Percentiles rank a stretch among this genome's conserved stretches.
Conservation (phyloP, 148 eudicot genomes). For the Heliamphora exappendiculata region DNA sequence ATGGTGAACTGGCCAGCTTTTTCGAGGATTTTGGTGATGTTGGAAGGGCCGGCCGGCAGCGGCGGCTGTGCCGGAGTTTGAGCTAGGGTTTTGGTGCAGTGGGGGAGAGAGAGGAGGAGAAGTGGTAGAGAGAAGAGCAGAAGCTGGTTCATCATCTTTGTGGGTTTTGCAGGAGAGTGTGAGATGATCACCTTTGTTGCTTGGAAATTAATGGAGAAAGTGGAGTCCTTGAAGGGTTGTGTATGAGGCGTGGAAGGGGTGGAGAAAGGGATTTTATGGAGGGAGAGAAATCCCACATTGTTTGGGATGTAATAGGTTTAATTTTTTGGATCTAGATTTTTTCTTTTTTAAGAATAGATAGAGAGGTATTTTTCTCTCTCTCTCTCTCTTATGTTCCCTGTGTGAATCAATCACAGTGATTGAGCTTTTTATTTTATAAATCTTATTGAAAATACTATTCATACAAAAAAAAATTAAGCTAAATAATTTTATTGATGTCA, state of each 20-base stretch:
- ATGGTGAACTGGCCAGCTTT: constrained; percentile 76
- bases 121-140: background rate
- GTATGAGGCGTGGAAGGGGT: background rate
- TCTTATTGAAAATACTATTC: no score
- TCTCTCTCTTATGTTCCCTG: no score
- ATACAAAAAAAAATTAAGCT: no score
- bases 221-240: background rate
- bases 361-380: no score
- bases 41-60: constrained; percentile 68
- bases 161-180: background rate
- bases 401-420: no score
- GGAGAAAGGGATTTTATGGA: constrained; percentile 10
- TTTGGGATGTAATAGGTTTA: no score
- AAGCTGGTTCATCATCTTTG: constrained; percentile 17
- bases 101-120: constrained; percentile 18
- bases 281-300: background rate
- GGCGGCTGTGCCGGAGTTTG: constrained; percentile 53
- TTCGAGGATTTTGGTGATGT: constrained; percentile 60
- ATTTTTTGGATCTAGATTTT: no score
- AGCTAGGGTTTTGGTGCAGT: constrained; percentile 28
- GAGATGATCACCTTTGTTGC: background rate
- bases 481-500: no score
- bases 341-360: no score
- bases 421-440: no score
- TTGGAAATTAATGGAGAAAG: background rate